Percentiles rank a stretch among this genome's conserved stretches.
Conservation (phyloP, 495 filamentous ascomycete genomes). For the Opeltia flavorubescens region DNA sequence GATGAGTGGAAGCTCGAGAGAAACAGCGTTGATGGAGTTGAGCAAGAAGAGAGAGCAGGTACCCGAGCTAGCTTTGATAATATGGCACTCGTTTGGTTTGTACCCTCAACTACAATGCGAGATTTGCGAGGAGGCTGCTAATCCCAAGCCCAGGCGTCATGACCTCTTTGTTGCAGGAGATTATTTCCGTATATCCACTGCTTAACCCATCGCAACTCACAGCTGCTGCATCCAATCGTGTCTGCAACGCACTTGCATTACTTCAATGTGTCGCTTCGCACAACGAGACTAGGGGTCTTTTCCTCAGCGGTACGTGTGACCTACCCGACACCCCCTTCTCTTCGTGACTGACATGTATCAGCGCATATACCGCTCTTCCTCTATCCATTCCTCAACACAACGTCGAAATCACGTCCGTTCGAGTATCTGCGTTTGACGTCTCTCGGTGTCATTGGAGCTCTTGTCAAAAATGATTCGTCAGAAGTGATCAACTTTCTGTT, state of each 20-base stretch:
- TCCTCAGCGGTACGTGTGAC: constrained; percentile 61
- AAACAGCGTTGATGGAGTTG: constrained; percentile 84
- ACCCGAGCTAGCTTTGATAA: constrained; percentile 84
- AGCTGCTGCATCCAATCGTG: constrained; percentile 87
- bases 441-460: constrained; percentile 90
- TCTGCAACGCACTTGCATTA: constrained; percentile 94
- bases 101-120: constrained; percentile 1
- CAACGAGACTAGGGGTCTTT: constrained; percentile 86
- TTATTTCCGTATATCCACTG: constrained; percentile 94
- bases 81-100: constrained; percentile 98
- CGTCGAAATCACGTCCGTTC: constrained; percentile 94
- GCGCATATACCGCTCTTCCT: constrained; percentile 98
- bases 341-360: constrained; percentile 21
- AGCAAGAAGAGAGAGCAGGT: constrained; percentile 99
- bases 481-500: constrained; percentile 99
- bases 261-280: constrained; percentile 97
- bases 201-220: constrained; percentile 95
- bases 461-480: constrained; percentile 97
- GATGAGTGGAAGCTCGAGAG: constrained; percentile 71
- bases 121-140: constrained; percentile 4
- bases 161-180: constrained; percentile 94
- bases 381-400: constrained; percentile 97
- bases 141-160: constrained; percentile 65
- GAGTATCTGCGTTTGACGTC: constrained; percentile 96
- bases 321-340: background rate